Base-by-base conservation (phyloP, 352 stramenopile genomes). In the Phytophthora citricola region DNA sequence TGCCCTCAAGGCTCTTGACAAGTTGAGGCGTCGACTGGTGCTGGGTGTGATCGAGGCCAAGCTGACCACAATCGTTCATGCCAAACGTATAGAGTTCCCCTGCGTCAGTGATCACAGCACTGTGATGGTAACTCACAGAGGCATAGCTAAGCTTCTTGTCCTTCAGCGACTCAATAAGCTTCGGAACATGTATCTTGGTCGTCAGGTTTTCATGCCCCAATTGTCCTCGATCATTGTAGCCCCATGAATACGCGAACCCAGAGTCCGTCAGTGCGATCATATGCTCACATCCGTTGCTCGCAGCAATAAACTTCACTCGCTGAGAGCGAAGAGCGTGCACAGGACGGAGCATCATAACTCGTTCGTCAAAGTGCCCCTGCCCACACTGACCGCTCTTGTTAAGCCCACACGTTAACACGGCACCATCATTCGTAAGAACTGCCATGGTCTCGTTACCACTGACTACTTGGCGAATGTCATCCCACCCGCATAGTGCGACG, bases 371-470 rank as follows among this genome's bases (percentile, higher is more conserved):
- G 63, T 95, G 83, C 1, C 89, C 89, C 6, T 97, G 89, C 8
- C 89, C 89, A 22, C 89, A 97, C 53, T 97, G 89, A 0, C 89
- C 89, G 45, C 84, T 97, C 49, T 97, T 95, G 73, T 97, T 97
- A 1, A 95, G 70, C 2, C 89, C 89, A 40, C 87, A 94, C 3
- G 86, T 95, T 29, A 94, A 58, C 7, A 97, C 75, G 10, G 92
- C 83, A 4, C 89, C 89, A 44, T 85, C 79, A 65, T 92, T 93
- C 4, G 88, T 97, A 22, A 97, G 71, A 49, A 95, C 81, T 1
- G 85, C 85, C 22, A 95, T 65, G 44, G 85, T 90, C 58, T 95
- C 89, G 38, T 95, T 95, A 17, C 89, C 89, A 47, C 86, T 94
- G 36, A 87, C 86, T 26, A 96, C 85, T 48, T 94, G 84, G 5